Evolutionary conservation across 139 green algal species (phyloP).

Genomic region (Chlorella sp.): DNA sequence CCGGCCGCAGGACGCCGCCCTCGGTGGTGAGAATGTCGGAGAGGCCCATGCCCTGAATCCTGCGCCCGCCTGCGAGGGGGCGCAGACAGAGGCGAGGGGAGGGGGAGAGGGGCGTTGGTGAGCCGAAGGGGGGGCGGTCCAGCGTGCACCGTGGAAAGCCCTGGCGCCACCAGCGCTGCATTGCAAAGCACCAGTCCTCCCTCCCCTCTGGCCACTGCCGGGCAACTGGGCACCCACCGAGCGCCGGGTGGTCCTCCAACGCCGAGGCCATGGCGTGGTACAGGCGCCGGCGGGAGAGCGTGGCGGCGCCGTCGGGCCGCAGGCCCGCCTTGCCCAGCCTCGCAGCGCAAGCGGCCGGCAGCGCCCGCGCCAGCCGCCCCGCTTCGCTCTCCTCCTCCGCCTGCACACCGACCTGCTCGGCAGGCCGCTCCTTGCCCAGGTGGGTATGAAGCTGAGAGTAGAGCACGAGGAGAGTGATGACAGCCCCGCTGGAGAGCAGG

Average conservation of each 20-base stretch:
- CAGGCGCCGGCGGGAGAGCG: slow-evolving; percentile 17
- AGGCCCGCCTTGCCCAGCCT: no score
- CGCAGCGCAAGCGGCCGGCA: no score
- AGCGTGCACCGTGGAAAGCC: background rate
- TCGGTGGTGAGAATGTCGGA: slow-evolving; percentile 40
- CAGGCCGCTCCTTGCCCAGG: no score
- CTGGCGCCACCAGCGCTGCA: background rate
- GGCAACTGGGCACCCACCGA: slow-evolving; percentile 35
- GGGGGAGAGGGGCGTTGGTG: no score
- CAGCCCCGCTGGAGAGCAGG: no score
- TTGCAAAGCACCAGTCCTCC: background rate
- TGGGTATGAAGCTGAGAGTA: no score
- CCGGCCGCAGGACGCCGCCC: slow-evolving; percentile 1
- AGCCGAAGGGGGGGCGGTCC: background rate
- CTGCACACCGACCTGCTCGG: no score
- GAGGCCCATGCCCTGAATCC: slow-evolving; percentile 51
- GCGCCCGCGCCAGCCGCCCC: no score
- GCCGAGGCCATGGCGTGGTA: slow-evolving; percentile 45
- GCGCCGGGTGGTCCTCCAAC: slow-evolving; percentile 30
- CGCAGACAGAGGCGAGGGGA: background rate
- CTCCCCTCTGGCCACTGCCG: background rate
- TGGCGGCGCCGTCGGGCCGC: no score
- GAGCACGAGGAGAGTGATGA: no score
- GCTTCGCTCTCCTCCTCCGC: no score
- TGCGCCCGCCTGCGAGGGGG: slow-evolving; percentile 15